These are phyloP conservation scores for Naegleria fowleri DNA, from an alignment of 208 protist genomes.

Conservation along the genomic window DNA sequence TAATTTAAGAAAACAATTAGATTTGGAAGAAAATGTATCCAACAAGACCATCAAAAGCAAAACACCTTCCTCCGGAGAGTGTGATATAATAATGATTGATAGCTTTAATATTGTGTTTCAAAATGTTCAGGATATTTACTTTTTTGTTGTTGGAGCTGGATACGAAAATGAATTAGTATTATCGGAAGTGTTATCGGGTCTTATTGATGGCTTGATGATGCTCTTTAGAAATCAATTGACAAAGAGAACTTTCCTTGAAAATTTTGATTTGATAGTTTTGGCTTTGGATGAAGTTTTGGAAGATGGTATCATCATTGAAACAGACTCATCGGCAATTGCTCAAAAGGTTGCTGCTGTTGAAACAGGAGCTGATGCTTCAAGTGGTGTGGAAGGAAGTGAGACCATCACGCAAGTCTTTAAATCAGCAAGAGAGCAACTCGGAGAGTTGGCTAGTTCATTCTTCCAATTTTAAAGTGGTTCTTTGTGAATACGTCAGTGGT, in stretches of 20 bases:
- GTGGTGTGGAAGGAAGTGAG: background rate
- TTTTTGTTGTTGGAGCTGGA: constrained; percentile 9
- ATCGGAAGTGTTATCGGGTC: background rate
- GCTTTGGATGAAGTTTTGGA: constrained; percentile 18
- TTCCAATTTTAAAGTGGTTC: constrained; percentile 10
- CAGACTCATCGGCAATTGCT: constrained; percentile 3
- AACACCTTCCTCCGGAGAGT: background rate
- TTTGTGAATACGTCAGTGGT: no score
- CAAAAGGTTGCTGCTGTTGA: background rate
- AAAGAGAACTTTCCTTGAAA: constrained; percentile 31
- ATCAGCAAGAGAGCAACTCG: background rate
- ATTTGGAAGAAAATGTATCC: background rate
- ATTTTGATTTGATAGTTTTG: constrained; percentile 29
- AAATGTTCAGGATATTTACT: background rate
- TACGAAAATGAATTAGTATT: constrained; percentile 29
- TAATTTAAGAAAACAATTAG: background rate
- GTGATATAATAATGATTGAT: background rate
- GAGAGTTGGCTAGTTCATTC: background rate
- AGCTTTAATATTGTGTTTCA: background rate
- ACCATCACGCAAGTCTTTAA: background rate
- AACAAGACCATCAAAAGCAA: background rate
- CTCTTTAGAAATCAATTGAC: constrained; percentile 12
- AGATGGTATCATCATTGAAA: constrained; percentile 21
- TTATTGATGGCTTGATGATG: background rate
- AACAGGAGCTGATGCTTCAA: background rate